phyloP scores from a whole-genome alignment of 345 rosid genomes.

The Rhizophora apiculata region DNA sequence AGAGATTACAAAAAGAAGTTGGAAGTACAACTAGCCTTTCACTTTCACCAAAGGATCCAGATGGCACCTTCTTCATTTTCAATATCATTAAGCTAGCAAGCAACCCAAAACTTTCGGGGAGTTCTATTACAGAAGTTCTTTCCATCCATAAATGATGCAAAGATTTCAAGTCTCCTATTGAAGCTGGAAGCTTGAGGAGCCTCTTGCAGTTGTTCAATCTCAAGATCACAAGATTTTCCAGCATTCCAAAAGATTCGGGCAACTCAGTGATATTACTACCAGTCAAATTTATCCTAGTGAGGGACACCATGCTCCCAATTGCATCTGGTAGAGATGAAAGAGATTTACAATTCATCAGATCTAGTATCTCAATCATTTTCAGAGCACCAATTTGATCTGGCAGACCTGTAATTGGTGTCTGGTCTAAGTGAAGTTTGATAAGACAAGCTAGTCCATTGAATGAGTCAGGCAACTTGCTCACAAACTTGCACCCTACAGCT shows the following conservation, averaged over 20 bases:
- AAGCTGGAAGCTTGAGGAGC: conserved; percentile 43
- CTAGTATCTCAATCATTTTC: conserved; percentile 40
- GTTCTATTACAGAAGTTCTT: conserved; percentile 37
- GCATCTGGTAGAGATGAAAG: conserved; percentile 39
- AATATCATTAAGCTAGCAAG: conserved; percentile 37
- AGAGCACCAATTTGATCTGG: conserved; percentile 41
- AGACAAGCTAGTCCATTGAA: conserved; percentile 36
- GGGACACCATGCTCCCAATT: conserved; percentile 34
- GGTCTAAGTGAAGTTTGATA: conserved; percentile 20
- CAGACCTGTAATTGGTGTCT: conserved; percentile 25
- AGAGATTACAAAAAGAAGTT: conserved; percentile 37
- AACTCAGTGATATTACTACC: conserved; percentile 29
- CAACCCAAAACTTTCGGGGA: conserved; percentile 44
- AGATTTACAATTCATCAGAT: conserved; percentile 11
- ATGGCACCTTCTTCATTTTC: conserved; percentile 39
- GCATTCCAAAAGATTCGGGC: conserved; percentile 49
- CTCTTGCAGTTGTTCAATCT: conserved; percentile 29
- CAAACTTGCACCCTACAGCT: conserved; percentile 21
- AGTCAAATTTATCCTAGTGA: conserved; percentile 26
- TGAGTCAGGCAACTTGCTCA: conserved; percentile 44
- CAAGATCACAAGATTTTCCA: conserved; percentile 42
- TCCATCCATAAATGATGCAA: conserved; percentile 37
- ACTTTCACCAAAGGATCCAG: not conserved
- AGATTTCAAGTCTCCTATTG: conserved; percentile 39
- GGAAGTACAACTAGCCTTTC: conserved; percentile 22